phyloP scores from a whole-genome alignment of 768 basidiomycete species.

The Mycena maculata region DNA sequence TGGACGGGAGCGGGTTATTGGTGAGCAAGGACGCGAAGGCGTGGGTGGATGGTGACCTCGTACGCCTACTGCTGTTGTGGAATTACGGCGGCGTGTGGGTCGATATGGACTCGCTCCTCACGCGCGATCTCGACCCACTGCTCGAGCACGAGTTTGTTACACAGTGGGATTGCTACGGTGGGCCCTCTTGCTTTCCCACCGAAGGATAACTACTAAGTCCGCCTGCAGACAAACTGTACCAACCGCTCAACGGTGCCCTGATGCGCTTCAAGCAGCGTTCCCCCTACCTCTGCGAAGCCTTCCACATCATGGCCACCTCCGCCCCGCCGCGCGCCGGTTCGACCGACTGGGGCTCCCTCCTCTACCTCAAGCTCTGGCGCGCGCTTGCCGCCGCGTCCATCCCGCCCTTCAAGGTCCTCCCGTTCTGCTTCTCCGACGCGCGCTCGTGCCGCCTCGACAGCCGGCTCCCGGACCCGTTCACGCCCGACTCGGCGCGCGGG shows the following conservation, averaged over 20 bases:
- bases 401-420: conserved; percentile 91
- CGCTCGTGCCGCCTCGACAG: conserved; percentile 94
- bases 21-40: conserved; percentile 78
- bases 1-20: conserved; percentile 75
- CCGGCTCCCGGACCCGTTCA: conserved; percentile 92
- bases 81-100: conserved; percentile 94
- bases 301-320: conserved; percentile 87
- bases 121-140: conserved; percentile 86
- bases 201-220: conserved; percentile 16
- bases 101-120: conserved; percentile 96
- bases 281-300: conserved; percentile 96
- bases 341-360: conserved; percentile 93
- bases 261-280: conserved; percentile 94
- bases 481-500: conserved; percentile 61
- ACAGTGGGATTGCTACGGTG: conserved; percentile 99
- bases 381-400: conserved; percentile 78
- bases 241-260: conserved; percentile 90
- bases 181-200: conserved; percentile 33
- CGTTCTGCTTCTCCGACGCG: conserved; percentile 95
- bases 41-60: conserved; percentile 95
- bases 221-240: conserved; percentile 73
- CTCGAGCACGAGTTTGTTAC: conserved; percentile 96
- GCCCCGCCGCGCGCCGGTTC: conserved; percentile 79
- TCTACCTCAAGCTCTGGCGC: conserved; percentile 93
- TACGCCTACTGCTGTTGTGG: conserved; percentile 91